Evolutionary conservation across 2,329 filamentous ascomycete species (phyloP).

Genomic region (Trichoderma brevicompactum): DNA sequence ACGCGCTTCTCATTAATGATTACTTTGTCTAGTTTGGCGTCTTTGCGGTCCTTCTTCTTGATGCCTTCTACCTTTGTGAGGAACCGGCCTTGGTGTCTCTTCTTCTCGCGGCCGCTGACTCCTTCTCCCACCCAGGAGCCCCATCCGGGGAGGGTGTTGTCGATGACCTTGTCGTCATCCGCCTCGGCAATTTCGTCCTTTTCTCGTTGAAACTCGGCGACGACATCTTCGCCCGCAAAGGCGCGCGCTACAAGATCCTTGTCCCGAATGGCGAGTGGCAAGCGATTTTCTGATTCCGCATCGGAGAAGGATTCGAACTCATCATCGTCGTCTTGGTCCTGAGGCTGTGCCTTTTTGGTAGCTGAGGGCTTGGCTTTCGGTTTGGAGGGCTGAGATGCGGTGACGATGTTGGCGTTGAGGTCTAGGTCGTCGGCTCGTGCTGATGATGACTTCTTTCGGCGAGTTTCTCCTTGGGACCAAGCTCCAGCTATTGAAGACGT

Average conservation of each 20-base stretch:
- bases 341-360: background rate
- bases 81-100: conserved; percentile 65
- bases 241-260: conserved; percentile 76
- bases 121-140: conserved; percentile 89
- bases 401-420: conserved; percentile 44
- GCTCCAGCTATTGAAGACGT: conserved; percentile 43
- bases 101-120: conserved; percentile 70
- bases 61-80: conserved; percentile 72
- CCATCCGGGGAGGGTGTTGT: conserved; percentile 91
- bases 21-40: conserved; percentile 79
- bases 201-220: conserved; percentile 77
- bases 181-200: conserved; percentile 73
- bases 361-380: conserved; percentile 35
- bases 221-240: conserved; percentile 88
- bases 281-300: conserved; percentile 54
- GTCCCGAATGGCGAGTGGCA: conserved; percentile 63
- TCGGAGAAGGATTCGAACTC: conserved; percentile 51
- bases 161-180: conserved; percentile 81
- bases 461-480: conserved; percentile 48
- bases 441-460: conserved; percentile 44
- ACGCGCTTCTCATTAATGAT: conserved; percentile 91
- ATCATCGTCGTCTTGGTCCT: conserved; percentile 33
- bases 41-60: conserved; percentile 76
- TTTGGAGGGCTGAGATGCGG: conserved; percentile 40
- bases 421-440: conserved; percentile 47